Base-by-base conservation (phyloP, 495 filamentous ascomycete genomes). In the Glutinoglossum americanum region DNA sequence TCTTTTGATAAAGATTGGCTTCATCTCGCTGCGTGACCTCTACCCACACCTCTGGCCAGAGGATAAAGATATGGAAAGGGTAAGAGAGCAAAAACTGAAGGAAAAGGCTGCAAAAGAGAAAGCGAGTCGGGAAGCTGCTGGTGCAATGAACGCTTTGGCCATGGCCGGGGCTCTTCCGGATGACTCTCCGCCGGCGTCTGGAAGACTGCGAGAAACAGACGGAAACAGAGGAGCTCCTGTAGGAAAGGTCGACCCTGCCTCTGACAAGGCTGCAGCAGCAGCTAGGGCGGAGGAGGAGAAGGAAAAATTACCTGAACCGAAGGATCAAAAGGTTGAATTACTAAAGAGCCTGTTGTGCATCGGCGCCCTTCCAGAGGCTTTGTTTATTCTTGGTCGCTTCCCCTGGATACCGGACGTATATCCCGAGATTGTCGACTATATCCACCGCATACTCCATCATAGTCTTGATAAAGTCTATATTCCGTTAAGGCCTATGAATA, bases 1-100 rank as follows among this genome's bases (percentile, higher is more conserved):
- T 0, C 72, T 97, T 27, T 77, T 99, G 41, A 95, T 99, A 69
- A 97, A 97, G 68, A 83, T 94, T 53, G 93, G 93, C 25, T 97
- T 99, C 67, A 88, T 99, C 59, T 94, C 89, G n/a, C 73, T 99
- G 2, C 78, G 80, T 41, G 92, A 97, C 63, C 72, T 99, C 23
- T 96, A 95, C 67, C 82, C 89, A 37, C 93, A 97, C 64, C 80
- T 97, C 4, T 89, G 87, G 76, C 85, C 93, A 23, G 72, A 74
- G 0, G 90, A 97, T 61, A 81, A 85, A 21, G 74, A 77, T 3
- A 97, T 97, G 90, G 74, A 82, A 48, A 71, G 64, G 0, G 67
- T 92, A 28, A 77, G 76, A 60, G 73, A 76, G 26, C 73, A 80
- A 59, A 81, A 82, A 60, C 72, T 80, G 67, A 80, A 82, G 57